These are phyloP conservation scores for Backusella australiensis DNA, from an alignment of 192 early-diverging fungal species.

Conservation along the genomic window DNA sequence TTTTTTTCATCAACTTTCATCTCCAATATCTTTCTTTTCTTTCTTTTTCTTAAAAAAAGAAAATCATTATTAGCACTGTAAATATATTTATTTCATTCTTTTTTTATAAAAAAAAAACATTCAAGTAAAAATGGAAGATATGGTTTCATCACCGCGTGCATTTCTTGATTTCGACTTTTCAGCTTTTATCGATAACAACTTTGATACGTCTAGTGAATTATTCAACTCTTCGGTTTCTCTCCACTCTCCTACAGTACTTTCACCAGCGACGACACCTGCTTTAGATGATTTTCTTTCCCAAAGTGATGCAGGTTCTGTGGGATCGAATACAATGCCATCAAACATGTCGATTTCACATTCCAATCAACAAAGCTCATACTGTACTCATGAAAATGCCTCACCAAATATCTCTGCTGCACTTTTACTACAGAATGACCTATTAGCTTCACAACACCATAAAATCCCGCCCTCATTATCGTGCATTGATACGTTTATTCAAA, in stretches of 20 bases:
- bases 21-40: background rate
- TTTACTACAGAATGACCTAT: background rate
- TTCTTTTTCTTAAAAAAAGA: background rate
- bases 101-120: background rate
- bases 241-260: background rate
- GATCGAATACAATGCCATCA: background rate
- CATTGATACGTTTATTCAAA: slow-evolving; percentile 1
- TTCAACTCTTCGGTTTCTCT: background rate
- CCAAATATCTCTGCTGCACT: background rate
- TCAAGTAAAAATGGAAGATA: background rate
- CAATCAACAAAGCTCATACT: background rate
- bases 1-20: background rate
- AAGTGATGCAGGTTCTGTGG: background rate
- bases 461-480: background rate
- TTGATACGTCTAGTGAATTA: background rate
- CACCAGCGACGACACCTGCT: background rate
- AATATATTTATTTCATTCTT: background rate
- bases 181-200: slow-evolving; percentile 12
- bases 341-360: background rate
- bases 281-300: slow-evolving; percentile 6
- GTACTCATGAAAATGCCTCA: background rate
- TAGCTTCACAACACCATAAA: background rate
- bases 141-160: background rate
- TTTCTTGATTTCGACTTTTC: slow-evolving; percentile 15
- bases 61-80: background rate